Base-by-base conservation (phyloP, 2,329 filamentous ascomycete species). In the Sarocladium brachiariae region DNA sequence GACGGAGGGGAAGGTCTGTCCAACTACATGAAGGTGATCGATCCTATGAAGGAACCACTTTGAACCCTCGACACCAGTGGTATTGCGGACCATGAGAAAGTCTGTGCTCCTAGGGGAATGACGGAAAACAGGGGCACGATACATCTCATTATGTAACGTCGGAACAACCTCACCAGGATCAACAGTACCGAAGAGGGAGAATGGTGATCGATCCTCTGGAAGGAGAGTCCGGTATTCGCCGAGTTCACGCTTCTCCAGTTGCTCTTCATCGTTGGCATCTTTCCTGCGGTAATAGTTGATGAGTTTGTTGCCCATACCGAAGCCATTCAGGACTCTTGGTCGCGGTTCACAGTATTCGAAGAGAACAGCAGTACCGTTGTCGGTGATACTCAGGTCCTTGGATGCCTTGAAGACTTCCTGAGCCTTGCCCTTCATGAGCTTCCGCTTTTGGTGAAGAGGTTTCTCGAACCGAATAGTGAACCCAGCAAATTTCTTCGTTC, bases 221-320 rank as follows among this genome's bases (percentile, higher is more conserved):
- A 96, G 77, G 30, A 99, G 76, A 13, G 96, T 84, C 45, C 87
- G 85, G 2, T 88, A 87, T 69, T 99, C 93, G 52, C 93, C 93
- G 54, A 99, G 79, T 3, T 95, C 89, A 41, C 77, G 75, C 71
- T 90, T 95, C 1, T 89, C 87, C 1, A 88, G 78, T 49, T 81
- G 77, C 46, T 83, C 80, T 54, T 93, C 88, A 41, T 95, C 88
- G 30, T 78, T 78, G 37, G 77, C 74, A 35, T 80, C 80, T 63
- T 89, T 87, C 61, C 89, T 89, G 53, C 91, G 87, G 64, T 96
- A 96, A 68, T 97, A 99, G 67, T 99, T 97, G 73, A 97, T 89
- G 52, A 99, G 80, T 50, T 90, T 87, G 65, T 86, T 95, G 49
- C 91, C 91, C 93, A 99, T 99, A 57, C 92, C 93, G 61, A 96